A percentile compares a stretch with the other conserved stretches of the same genome.
Evolutionary conservation across 176 grass and related monocot genomes (phyloP).

Genomic region (Melocanna baccifera): DNA sequence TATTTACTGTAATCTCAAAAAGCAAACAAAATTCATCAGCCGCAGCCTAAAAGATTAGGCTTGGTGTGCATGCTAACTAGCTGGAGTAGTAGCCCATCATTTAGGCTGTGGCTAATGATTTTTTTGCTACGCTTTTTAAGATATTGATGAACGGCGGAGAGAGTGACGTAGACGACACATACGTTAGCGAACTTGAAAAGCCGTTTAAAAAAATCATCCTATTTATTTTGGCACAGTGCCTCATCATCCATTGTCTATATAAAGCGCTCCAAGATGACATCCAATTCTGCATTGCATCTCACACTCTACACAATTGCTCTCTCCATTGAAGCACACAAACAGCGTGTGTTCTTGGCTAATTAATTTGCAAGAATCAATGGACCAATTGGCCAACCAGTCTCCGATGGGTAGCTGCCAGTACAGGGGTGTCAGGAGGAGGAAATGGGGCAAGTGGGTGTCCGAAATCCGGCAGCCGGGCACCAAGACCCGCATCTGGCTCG

Average conservation of each 20-base stretch:
- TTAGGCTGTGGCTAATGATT: too few relatives aligned
- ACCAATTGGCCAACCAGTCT: not conserved
- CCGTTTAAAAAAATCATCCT: too few relatives aligned
- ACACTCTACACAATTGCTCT: not conserved
- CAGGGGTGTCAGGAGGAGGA: conserved; percentile 62
- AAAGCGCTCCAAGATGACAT: not conserved
- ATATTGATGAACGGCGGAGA: accelerated
- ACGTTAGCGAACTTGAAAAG: too few relatives aligned
- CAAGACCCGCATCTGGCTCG: conserved; percentile 85
- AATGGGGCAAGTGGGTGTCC: conserved; percentile 88
- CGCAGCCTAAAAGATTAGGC: too few relatives aligned
- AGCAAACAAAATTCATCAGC: too few relatives aligned
- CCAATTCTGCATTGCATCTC: conserved; percentile 29
- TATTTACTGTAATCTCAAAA: too few relatives aligned
- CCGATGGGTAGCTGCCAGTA: conserved; percentile 9
- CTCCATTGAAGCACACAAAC: not conserved
- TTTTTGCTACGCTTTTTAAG: too few relatives aligned
- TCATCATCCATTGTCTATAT: conserved; percentile 12
- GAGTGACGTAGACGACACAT: too few relatives aligned
- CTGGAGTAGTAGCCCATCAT: too few relatives aligned
- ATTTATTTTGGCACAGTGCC: too few relatives aligned
- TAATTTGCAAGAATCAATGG: conserved; percentile 16
- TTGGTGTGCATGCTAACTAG: too few relatives aligned
- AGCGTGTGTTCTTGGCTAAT: not conserved
- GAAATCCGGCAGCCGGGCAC: conserved; percentile 82